phyloP scores from a whole-genome alignment of 2,329 filamentous ascomycete species.

The Penicillium rolfsii region DNA sequence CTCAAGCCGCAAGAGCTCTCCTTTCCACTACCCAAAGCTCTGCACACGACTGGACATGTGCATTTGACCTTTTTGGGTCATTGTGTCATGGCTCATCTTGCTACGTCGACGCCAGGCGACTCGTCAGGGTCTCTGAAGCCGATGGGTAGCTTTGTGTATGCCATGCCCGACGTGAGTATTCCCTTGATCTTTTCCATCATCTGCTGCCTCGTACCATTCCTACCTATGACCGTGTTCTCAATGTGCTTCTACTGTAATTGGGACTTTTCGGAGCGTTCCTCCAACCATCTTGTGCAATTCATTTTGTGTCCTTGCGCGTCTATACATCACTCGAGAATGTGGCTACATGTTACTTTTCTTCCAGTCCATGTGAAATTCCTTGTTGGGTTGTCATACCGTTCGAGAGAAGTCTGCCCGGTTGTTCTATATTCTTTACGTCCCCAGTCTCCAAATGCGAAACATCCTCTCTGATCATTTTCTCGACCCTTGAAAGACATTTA shows the following conservation, averaged over 20 bases:
- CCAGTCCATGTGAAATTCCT: not conserved
- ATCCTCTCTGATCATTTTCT: no score
- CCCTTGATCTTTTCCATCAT: not conserved
- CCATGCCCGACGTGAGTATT: constrained; percentile 77
- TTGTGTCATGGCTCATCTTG: constrained; percentile 60
- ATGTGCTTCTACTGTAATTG: not conserved
- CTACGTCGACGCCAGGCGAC: constrained; percentile 55
- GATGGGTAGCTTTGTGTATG: constrained; percentile 91
- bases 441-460: not conserved
- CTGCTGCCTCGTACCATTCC: not conserved
- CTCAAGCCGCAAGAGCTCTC: constrained; percentile 57
- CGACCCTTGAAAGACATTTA: not conserved
- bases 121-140: constrained; percentile 48
- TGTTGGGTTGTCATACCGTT: not conserved
- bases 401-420: not conserved
- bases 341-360: not conserved
- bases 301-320: not conserved
- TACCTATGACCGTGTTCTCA: not conserved
- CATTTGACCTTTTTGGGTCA: constrained; percentile 60
- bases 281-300: not conserved
- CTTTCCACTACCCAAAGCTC: constrained; percentile 60
- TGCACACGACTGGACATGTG: constrained; percentile 61
- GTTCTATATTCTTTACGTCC: not conserved
- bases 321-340: no score
- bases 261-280: not conserved